Evolutionary conservation across 176 grass and related monocot genomes (phyloP), one percentile per base, ranked within the genome.

Genomic region (Oryza glumipatula): DNA sequence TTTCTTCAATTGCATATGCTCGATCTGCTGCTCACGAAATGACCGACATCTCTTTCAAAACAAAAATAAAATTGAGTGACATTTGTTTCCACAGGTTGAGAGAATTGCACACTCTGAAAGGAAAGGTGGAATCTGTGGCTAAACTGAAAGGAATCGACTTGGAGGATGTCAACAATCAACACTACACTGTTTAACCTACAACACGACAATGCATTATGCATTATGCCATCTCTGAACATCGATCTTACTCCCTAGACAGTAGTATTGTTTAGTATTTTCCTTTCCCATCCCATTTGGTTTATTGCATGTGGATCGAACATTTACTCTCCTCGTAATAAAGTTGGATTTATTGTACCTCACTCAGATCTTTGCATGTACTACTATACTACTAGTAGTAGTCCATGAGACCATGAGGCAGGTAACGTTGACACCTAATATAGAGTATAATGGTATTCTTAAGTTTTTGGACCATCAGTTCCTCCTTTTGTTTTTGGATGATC

Each of bases 41-140:
- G 17, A 19, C 1, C 15, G 9, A 2, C 38, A 6, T 44, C 22
- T 41, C 39, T 41, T 8, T 41, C 39, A 41, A 41, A 41, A 41
- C 8, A 41, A 39, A 39, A 39, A 38, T 39, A 6, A 36, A 6
- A 6, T 38, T 39, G 38, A 39, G 38, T 39, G 38, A 39, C 38
- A 39, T 39, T 39, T 6, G 6, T 39, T 39, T 68, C 32, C 68
- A 82, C 68, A 82, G 86, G 73, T 14, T 94, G 38, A 80, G 88
- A 60, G 88, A 88, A 9, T 60, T 94, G 9, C 88, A 70, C 83
- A 94, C 92, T 0, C 86, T 94, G 23, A 94, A 94, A 80, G 92
- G 86, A 3, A 90, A 86, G 54, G 88, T 89, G 32, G 92, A 94
- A 39, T 84, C 86, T 0, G 80, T 88, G 1, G 88, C 63, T 1